phyloP scores from a whole-genome alignment of 108 stramenopile species.

The Cyclotella kingstonii region DNA sequence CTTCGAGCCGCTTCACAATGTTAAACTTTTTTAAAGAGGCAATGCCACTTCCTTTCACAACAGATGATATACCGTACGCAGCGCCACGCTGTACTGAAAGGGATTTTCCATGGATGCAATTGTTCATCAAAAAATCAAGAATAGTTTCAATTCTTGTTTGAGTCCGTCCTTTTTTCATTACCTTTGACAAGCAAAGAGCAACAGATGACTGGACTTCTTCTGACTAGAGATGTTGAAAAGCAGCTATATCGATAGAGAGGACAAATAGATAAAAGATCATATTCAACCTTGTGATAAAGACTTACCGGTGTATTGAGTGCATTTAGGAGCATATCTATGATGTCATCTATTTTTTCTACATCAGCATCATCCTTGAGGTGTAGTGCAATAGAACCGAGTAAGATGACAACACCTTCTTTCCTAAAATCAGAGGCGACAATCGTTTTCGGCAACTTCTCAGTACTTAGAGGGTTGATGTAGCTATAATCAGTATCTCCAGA shows the following conservation, averaged over 20 bases:
- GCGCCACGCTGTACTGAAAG: slow-evolving; percentile 82
- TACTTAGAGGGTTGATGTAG: slow-evolving; percentile 50
- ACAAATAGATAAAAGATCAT: not conserved
- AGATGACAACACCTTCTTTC: slow-evolving; percentile 89
- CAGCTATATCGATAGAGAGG: not conserved
- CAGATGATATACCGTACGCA: slow-evolving; percentile 95
- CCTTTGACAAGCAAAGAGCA: slow-evolving; percentile 69
- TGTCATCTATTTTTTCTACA: slow-evolving; percentile 71
- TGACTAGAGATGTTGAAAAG: slow-evolving; percentile 61
- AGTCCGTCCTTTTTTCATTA: slow-evolving; percentile 87
- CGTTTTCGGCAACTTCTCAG: slow-evolving; percentile 55
- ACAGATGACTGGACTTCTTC: slow-evolving; percentile 87
- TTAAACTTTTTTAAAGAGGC: slow-evolving; percentile 90
- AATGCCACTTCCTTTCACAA: slow-evolving; percentile 98
- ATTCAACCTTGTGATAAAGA: not conserved
- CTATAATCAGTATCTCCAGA: slow-evolving; percentile 57
- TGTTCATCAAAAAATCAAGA: slow-evolving; percentile 53
- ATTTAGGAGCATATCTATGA: slow-evolving; percentile 78
- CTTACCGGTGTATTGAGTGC: slow-evolving; percentile 38
- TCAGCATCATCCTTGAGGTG: slow-evolving; percentile 79
- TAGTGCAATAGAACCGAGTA: slow-evolving; percentile 82
- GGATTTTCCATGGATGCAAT: slow-evolving; percentile 68
- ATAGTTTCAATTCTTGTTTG: slow-evolving; percentile 69
- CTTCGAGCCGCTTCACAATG: slow-evolving; percentile 86
- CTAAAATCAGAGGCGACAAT: slow-evolving; percentile 67